Evolutionary conservation across 805 yeast genomes (phyloP).

Genomic region (Kuraishia ogatae): DNA sequence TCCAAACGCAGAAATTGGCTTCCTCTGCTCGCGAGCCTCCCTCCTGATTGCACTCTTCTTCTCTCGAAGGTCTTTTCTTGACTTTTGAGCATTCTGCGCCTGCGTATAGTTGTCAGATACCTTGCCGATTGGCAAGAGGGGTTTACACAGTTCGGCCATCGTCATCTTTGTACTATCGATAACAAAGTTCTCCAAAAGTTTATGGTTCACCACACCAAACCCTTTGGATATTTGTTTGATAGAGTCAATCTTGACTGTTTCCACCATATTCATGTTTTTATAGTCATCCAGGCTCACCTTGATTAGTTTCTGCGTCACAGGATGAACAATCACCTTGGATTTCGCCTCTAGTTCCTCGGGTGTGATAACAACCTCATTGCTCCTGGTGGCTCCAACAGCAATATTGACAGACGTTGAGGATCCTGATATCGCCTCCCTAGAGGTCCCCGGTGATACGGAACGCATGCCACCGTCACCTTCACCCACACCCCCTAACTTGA

Average conservation of each 20-base stretch:
- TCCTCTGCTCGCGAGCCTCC: slow-evolving; percentile 31
- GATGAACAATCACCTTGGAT: slow-evolving; percentile 11
- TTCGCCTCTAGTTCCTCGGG: slow-evolving; percentile 8
- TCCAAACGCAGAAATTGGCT: slow-evolving; percentile 16
- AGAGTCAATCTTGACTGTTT: slow-evolving; percentile 22
- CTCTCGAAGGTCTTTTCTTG: slow-evolving; percentile 21
- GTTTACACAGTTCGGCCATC: slow-evolving; percentile 66
- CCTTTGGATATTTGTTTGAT: slow-evolving; percentile 28
- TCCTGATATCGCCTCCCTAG: not conserved
- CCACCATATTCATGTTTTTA: slow-evolving; percentile 14
- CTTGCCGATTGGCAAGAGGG: slow-evolving; percentile 56
- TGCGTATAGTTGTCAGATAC: slow-evolving; percentile 47
- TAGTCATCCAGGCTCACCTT: slow-evolving; percentile 8
- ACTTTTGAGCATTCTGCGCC: slow-evolving; percentile 44
- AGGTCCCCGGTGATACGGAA: not conserved
- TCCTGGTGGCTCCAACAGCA: not conserved
- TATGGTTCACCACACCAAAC: slow-evolving; percentile 26
- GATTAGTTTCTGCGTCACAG: slow-evolving; percentile 7
- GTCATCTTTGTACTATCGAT: slow-evolving; percentile 49
- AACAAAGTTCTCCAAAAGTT: slow-evolving; percentile 28
- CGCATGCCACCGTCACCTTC: not conserved
- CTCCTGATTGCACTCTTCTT: slow-evolving; percentile 28
- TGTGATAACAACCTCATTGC: slow-evolving; percentile 5
- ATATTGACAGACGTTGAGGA: not conserved
- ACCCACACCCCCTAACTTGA: no score